A percentile compares a stretch with the other conserved stretches of the same genome.
These are phyloP conservation scores for Zhuliangozyma parablackwelliae DNA, from an alignment of 1,139 yeast species.

Conservation along the genomic window DNA sequence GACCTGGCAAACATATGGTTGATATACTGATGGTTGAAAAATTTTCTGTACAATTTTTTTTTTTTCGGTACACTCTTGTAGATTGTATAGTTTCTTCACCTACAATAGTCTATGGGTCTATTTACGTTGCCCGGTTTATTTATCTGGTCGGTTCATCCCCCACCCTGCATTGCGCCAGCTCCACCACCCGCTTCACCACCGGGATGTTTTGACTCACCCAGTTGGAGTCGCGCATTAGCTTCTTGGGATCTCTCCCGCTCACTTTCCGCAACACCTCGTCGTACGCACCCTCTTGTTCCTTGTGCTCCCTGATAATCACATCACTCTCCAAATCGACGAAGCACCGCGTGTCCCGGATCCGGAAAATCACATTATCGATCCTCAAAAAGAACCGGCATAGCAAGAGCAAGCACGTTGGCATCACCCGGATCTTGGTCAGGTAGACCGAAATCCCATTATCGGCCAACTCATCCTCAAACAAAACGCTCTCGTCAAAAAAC, in stretches of 20 bases:
- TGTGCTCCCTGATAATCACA: constrained; percentile 69
- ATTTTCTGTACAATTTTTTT: constrained; percentile 1
- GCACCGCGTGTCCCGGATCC: constrained; percentile 80
- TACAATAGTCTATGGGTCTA: background rate
- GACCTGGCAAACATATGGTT: background rate
- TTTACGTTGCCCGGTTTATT: background rate
- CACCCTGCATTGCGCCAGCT: background rate
- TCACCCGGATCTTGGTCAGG: constrained; percentile 78
- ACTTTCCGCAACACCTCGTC: constrained; percentile 43
- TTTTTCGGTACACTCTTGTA: constrained; percentile 1
- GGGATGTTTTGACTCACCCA: constrained; percentile 72
- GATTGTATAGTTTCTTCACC: too few relatives aligned
- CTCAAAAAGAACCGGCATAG: constrained; percentile 77
- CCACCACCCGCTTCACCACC: constrained; percentile 18
- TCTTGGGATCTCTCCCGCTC: constrained; percentile 62
- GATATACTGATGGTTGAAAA: background rate
- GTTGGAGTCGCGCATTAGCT: constrained; percentile 69
- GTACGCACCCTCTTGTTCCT: constrained; percentile 68
- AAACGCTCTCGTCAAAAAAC: constrained; percentile 81
- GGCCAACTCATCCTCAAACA: constrained; percentile 92
- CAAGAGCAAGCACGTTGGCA: constrained; percentile 74
- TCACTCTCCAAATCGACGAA: constrained; percentile 72
- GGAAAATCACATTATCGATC: constrained; percentile 82
- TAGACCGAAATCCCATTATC: constrained; percentile 88
- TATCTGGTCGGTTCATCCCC: background rate